A percentile compares a stretch with the other conserved stretches of the same genome.
Conservation (phyloP, 345 rosid species). For the Punica granatum region DNA sequence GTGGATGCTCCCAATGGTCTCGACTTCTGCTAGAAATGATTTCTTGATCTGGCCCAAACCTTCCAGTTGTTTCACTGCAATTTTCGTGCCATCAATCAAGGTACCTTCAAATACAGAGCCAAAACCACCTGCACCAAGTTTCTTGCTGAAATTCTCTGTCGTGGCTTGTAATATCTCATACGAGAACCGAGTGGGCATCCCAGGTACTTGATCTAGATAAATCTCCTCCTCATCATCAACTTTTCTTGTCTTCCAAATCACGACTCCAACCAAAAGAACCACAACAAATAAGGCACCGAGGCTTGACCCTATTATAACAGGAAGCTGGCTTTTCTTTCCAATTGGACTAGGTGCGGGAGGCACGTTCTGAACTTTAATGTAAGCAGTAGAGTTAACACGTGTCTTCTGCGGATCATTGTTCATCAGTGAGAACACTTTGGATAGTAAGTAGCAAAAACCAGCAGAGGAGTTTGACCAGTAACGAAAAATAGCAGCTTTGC, state of each 20-base stretch:
- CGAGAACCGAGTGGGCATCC: conserved; percentile 1
- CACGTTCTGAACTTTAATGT: conserved; percentile 8
- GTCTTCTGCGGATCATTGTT: background rate
- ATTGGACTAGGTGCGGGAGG: background rate
- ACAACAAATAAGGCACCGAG: background rate
- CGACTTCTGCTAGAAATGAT: background rate
- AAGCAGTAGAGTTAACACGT: background rate
- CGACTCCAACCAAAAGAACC: background rate
- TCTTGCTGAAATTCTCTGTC: conserved; percentile 1
- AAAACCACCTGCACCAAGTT: conserved; percentile 8
- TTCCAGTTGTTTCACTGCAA: conserved; percentile 8
- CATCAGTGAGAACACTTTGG: conserved; percentile 5
- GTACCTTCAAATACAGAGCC: conserved; percentile 10
- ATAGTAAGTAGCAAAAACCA: conserved; percentile 9
- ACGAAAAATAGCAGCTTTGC: conserved; percentile 22
- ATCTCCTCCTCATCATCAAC: background rate
- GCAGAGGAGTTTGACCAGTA: background rate
- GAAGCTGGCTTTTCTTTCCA: background rate
- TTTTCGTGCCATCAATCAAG: background rate
- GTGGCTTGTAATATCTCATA: background rate
- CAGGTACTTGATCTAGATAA: background rate
- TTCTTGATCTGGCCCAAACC: conserved; percentile 3
- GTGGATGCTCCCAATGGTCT: too few relatives aligned
- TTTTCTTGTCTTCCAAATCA: background rate
- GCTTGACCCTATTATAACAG: background rate